Base-by-base conservation (phyloP, 345 rosid species). In the Pistacia integerrima region DNA sequence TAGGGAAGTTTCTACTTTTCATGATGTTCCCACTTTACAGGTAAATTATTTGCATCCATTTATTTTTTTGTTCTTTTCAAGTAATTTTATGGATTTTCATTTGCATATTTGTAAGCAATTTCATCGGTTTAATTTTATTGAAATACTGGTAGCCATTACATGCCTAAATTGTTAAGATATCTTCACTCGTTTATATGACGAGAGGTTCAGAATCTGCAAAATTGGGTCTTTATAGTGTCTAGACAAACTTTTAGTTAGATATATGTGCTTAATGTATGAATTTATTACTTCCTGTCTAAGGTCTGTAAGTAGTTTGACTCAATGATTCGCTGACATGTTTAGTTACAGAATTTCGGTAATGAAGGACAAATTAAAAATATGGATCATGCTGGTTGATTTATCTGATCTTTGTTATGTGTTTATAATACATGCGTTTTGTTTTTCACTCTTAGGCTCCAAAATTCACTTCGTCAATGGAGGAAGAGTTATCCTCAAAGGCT, bases 381-480 rank as follows among this genome's bases (percentile, higher is more conserved):
- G 8, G 12, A 18, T 17, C 11, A 17, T n/a, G 68, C n/a, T 41
- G 18, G 57, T 3, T 14, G 57, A 13, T 54, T 54, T 12, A 14
- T 54, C 0, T 54, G 18, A 5, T 1, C 5, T 54, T 0, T 35
- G 13, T 48, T 48, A 8, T 11, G 3, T 16, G 30, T 4, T 66
- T 4, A 18, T 56, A 12, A 58, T 48, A 22, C 8, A 6, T 25
- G 20, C 33, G 14, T 64, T 30, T 30, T 41, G 30, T 59, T 41
- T 7, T 68, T 4, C 5, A 7, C 16, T 22, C 49, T n/a, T 72
- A 85, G 88, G 80, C 48, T 74, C 69, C 85, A 55, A 72, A 86
- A 63, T 78, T 85, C 17, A 73, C 82, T 67, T 77, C 70, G 46
- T 61, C 80, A 33, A 78, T 60, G 81, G 91, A 83, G 74, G 88